A percentile compares a stretch with the other conserved stretches of the same genome.
Evolutionary conservation across 352 stramenopile species (phyloP).

Genomic region (Phytophthora citrophthora): DNA sequence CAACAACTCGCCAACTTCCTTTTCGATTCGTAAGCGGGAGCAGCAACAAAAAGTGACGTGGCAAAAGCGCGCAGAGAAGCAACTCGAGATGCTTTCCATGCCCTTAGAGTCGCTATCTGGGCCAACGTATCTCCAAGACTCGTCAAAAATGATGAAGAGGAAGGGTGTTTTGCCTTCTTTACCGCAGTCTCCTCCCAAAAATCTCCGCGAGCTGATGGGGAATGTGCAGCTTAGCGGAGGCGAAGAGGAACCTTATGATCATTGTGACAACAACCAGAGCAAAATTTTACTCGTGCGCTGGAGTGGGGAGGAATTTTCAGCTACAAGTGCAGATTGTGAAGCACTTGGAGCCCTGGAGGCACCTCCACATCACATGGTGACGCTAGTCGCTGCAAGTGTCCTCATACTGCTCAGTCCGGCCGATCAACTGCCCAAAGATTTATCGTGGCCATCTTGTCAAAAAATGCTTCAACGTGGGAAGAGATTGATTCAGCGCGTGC

Average conservation of each 20-base stretch:
- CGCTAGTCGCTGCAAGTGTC: conserved; percentile 62
- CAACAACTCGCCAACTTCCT: conserved; percentile 17
- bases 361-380: conserved; percentile 67
- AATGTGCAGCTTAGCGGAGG: conserved; percentile 45
- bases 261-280: conserved; percentile 19
- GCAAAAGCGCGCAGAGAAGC: conserved; percentile 72
- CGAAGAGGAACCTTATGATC: conserved; percentile 10
- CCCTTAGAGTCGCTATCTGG: conserved; percentile 62
- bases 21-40: conserved; percentile 16
- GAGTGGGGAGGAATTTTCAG: conserved; percentile 45
- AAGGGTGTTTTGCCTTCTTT: conserved; percentile 69
- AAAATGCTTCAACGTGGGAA: conserved; percentile 68
- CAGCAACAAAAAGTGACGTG: conserved; percentile 43
- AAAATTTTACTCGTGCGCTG: conserved; percentile 35
- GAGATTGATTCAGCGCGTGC: conserved; percentile 57
- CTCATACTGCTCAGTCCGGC: conserved; percentile 77
- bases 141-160: conserved; percentile 78
- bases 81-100: conserved; percentile 74
- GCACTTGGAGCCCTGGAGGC: conserved; percentile 46
- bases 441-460: conserved; percentile 68
- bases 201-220: conserved; percentile 61
- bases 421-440: conserved; percentile 72
- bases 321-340: conserved; percentile 54
- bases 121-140: conserved; percentile 68
- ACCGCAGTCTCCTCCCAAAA: conserved; percentile 64